phyloP scores from a whole-genome alignment of 768 basidiomycete species.

The Suillus tomentosus region DNA sequence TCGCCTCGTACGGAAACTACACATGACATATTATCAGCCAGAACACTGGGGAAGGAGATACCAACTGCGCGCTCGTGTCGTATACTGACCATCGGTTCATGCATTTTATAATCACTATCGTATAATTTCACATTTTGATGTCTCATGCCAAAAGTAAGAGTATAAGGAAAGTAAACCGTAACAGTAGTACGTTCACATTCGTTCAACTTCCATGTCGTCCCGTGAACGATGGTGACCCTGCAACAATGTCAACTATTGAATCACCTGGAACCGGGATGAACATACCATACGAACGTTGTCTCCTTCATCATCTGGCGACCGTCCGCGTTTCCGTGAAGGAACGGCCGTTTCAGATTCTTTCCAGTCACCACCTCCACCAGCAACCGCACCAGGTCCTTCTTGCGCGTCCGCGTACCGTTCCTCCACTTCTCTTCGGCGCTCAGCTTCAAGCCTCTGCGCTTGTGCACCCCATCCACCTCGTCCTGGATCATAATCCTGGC shows the following conservation, averaged over 20 bases:
- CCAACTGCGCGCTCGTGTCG: constrained; percentile 48
- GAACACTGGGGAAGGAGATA: constrained; percentile 40
- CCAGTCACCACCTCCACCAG: constrained; percentile 86
- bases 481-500: constrained; percentile 96
- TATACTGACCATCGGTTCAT: constrained; percentile 41
- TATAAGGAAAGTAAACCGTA: constrained; percentile 26
- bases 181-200: constrained; percentile 54
- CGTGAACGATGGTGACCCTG: constrained; percentile 63
- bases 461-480: constrained; percentile 95
- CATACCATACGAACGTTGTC: constrained; percentile 59
- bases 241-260: constrained; percentile 16
- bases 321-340: constrained; percentile 61
- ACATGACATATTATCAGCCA: constrained; percentile 53
- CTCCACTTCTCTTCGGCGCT: constrained; percentile 80
- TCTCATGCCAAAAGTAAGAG: background rate
- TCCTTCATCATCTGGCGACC: constrained; percentile 80
- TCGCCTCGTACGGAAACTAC: constrained; percentile 60
- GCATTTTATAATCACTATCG: constrained; percentile 15
- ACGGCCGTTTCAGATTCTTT: constrained; percentile 58
- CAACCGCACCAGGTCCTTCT: constrained; percentile 79
- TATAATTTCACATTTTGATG: constrained; percentile 18
- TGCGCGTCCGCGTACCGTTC: constrained; percentile 83
- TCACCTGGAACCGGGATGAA: constrained; percentile 13
- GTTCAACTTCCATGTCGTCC: constrained; percentile 66
- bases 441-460: constrained; percentile 70